Base-by-base conservation (phyloP, 1,139 yeast genomes). In the Diutina pseudorugosa region DNA sequence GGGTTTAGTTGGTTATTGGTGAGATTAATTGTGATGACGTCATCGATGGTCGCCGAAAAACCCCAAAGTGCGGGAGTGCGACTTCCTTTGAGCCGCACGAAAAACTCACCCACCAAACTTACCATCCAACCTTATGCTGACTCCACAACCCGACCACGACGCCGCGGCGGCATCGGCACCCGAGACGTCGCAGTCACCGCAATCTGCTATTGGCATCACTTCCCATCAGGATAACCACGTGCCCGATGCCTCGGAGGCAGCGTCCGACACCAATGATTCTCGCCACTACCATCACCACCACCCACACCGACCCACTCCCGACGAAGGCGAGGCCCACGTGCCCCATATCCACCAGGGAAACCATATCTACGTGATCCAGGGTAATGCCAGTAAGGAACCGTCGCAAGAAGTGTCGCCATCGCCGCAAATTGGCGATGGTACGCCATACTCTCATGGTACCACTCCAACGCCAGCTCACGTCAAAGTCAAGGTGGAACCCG, bases 221-320 rank as follows among this genome's bases (percentile, higher is more conserved):
- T 4, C 36, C 2, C 36, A 12, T 4, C 3, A 4, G 8, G 36
- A 5, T 30, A 2, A 30, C 36, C n/a, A 30, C n/a, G n/a, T 14
- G 2, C 14, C 6, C 14, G n/a, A 9, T 4, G 36, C 36, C 14
- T 30, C 36, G 42, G 19, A 7, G 19, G 19, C 20, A 8, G 2
- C 42, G 7, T 8, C 42, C 18, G 45, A 42, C 14, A 4, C 16
- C 18, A 7, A 11, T 3, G 11, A 7, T 12, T 33, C 3, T 6
- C 47, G 25, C 47, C 47, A 43, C n/a, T 25, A 21, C 18, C 47
- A 43, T n/a, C 47, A 21, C 19, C 33, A 43, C n/a, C 33, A 43
- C 19, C 16, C n/a, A 8, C 45, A 42, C 25, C 33, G 25, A 11
- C 19, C 23, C 19, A 5, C n/a, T 8, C 25, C 20, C 25, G 45